Base-by-base conservation (phyloP, 1,284 basidiomycete genomes). In the Inonotus hispidus region DNA sequence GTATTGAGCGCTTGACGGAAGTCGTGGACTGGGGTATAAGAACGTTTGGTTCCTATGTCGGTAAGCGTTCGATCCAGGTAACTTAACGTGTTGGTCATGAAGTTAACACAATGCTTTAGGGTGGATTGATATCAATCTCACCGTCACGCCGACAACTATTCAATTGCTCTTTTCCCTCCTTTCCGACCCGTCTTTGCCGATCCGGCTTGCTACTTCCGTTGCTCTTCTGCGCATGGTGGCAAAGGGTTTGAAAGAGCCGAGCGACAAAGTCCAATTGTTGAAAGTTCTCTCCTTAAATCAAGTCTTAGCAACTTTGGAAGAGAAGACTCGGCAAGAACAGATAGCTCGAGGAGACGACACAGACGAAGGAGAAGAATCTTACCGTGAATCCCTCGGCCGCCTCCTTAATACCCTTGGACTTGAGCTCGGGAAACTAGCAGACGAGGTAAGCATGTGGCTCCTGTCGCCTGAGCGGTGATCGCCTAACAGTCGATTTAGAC, bases 81-180 rank as follows among this genome's bases (percentile, higher is more conserved):
- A 38, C 56, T 43, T 50, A 62, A 11, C 53, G 39, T 35, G 8
- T n/a, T 16, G 5, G 19, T 2, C 16, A 16, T 43, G 41, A 2
- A 7, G 19, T 43, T 43, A 43, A 43, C 16, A 43, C 41, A 14
- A 43, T 41, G 45, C 13, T 38, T 53, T 68, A 96, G 94, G 95
- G 8, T 99, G 97, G 97, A 91, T 99, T 68, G 98, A 99, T 71
- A 95, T 99, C 69, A 92, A 93, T 68, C 79, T 99, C 61, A 93
- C 97, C 32, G 90, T 99, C 64, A 98, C 95, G 1, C 93, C 92
- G 23, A 85, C 85, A 10, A 95, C 95, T 0, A 85, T 99, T 29
- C 85, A 88, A 5, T 76, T 99, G 53, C 82, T 98, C 54, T 96
- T 95, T 73, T 85, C 82, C 46, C 80, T 97, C 29, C 83, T 99